These are phyloP conservation scores for Fusarium scirpi DNA, from an alignment of 2,329 filamentous ascomycete species.

Conservation along the genomic window DNA sequence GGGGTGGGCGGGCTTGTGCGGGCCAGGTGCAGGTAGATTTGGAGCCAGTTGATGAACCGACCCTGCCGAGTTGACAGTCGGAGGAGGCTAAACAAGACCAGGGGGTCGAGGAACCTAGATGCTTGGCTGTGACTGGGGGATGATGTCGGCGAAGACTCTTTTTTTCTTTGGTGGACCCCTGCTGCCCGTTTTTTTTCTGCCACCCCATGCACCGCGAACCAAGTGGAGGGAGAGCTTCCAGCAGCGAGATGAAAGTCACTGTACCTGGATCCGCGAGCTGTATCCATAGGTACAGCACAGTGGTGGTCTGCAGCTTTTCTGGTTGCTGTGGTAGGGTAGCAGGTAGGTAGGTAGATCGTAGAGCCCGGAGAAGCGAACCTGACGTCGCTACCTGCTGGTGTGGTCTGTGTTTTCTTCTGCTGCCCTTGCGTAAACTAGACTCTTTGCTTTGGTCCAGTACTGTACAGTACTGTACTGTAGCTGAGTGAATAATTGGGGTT, in stretches of 20 bases:
- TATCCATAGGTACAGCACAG: not conserved
- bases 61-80: constrained; percentile 49
- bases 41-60: constrained; percentile 48
- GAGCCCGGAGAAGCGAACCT: not conserved
- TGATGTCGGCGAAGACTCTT: constrained; percentile 42
- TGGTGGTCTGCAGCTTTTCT: constrained; percentile 1
- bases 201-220: constrained; percentile 29
- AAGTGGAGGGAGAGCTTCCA: constrained; percentile 34
- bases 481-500: constrained; percentile 25
- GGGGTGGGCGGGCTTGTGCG: constrained; percentile 44
- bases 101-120: constrained; percentile 45
- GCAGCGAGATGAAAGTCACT: constrained; percentile 39
- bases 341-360: not conserved
- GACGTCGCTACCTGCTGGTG: constrained; percentile 25
- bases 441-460: constrained; percentile 2
- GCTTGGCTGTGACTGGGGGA: constrained; percentile 44
- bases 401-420: constrained; percentile 31
- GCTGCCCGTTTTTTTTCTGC: constrained; percentile 45
- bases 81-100: constrained; percentile 46
- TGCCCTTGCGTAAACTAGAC: constrained; percentile 18
- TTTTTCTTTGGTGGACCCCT: constrained; percentile 36
- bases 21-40: constrained; percentile 37
- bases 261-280: constrained; percentile 44
- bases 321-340: constrained; percentile 3
- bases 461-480: constrained; percentile 1